Percentiles rank a stretch among this genome's conserved stretches.
phyloP scores from a whole-genome alignment of 2,329 filamentous ascomycete species.

The Calonectria hongkongensis region DNA sequence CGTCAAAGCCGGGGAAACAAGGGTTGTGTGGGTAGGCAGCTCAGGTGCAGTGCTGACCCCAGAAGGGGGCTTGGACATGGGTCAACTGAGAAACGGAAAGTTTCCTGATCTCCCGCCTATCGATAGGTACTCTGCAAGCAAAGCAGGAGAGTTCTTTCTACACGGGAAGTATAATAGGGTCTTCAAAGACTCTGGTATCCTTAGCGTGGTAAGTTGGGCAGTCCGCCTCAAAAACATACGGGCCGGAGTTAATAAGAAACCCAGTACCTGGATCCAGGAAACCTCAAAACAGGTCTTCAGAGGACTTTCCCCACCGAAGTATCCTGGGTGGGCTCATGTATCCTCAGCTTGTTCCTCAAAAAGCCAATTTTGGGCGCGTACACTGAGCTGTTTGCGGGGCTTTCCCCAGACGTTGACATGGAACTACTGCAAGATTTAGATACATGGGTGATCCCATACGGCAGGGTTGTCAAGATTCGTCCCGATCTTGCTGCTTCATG shows the following conservation, averaged over 20 bases:
- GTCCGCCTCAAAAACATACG: not conserved
- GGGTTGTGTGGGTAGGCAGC: conserved; percentile 33
- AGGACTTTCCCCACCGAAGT: conserved; percentile 25
- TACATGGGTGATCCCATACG: conserved; percentile 29
- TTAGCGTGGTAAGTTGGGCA: conserved; percentile 27
- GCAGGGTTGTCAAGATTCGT: conserved; percentile 21
- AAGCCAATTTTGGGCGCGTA: conserved; percentile 30
- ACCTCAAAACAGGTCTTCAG: conserved; percentile 31
- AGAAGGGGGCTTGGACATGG: conserved; percentile 26
- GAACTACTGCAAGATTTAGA: conserved; percentile 24
- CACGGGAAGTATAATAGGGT: conserved; percentile 29
- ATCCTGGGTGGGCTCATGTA: conserved; percentile 3
- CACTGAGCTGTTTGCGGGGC: conserved; percentile 36
- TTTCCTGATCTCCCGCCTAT: conserved; percentile 21
- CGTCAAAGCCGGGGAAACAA: conserved; percentile 2
- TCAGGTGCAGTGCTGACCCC: conserved; percentile 20
- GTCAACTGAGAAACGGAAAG: conserved; percentile 21
- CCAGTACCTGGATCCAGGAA: conserved; percentile 31
- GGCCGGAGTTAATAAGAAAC: not conserved
- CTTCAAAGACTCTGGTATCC: conserved; percentile 10
- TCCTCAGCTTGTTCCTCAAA: conserved; percentile 22
- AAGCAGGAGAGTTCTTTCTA: conserved; percentile 33
- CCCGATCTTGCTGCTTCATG: conserved; percentile 24
- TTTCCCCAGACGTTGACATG: conserved; percentile 13
- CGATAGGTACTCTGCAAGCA: conserved; percentile 26